Evolutionary conservation across 768 basidiomycete species (phyloP), one percentile per base, ranked within the genome.

Genomic region (Xanthoconium purpureum): DNA sequence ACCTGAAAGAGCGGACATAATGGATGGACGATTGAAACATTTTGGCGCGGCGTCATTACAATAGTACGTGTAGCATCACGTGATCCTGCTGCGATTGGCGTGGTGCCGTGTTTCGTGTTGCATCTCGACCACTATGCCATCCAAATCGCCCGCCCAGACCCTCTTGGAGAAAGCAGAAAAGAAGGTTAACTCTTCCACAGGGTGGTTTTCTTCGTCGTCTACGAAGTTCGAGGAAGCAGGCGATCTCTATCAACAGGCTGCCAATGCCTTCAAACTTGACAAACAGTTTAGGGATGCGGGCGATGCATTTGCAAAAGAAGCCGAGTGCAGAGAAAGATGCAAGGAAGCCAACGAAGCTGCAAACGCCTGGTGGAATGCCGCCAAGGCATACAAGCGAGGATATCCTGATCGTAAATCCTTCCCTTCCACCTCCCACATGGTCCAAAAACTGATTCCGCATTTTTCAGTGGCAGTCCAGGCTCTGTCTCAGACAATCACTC

Each of bases 291-390:
- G 87, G 70, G 90, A 93, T 60, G 90, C 93, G 1, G 97, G 97
- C 4, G 91, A 95, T 73, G 84, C 91, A 14, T 96, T 95, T 68
- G 84, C 93, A 40, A 83, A 89, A 61, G 97, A 98, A 68, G 97
- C 96, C 1, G 94, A 98, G 65, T 97, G 94, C 71, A 83, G 94
- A 63, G 87, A 95, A 74, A 84, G 87, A 57, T 88, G 85, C 65
- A 88, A 89, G 46, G 96, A 98, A 74, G 73, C 71, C 46, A 94
- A 94, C 62, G 97, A 98, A 63, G 95, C 96, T n/a, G 90, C 94
- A 20, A 96, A 95, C 69, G 95, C 95, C 10, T 98, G 89, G 88
- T 98, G 96, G 91, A 97, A 96, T 69, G 95, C 97, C 13, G 87
- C 92, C 35, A 98, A 98, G 75, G 86, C 89, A 12, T 99, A 91